Evolutionary conservation across 352 stramenopile genomes (phyloP).

Genomic region (Sclerospora graminicola): DNA sequence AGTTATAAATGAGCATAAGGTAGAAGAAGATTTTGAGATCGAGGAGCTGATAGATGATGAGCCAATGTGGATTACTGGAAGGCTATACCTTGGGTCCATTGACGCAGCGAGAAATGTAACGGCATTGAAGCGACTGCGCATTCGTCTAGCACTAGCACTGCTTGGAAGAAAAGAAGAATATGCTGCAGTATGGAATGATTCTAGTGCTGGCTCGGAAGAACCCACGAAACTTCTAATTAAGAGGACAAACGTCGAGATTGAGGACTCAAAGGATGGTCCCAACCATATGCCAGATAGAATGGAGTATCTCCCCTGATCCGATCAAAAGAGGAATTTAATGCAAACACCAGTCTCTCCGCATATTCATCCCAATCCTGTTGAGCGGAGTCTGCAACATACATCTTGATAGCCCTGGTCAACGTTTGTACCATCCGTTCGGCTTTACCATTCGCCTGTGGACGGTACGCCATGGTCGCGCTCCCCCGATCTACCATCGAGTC

Average conservation of each 20-base stretch:
- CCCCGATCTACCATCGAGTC: too few relatives aligned
- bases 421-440: too few relatives aligned
- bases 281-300: too few relatives aligned
- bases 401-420: too few relatives aligned
- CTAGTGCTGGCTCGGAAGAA: background rate
- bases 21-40: conserved; percentile 42
- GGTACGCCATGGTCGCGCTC: too few relatives aligned
- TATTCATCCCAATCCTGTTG: too few relatives aligned
- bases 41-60: conserved; percentile 50
- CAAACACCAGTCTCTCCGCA: too few relatives aligned
- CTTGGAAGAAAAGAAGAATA: conserved; percentile 23
- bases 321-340: too few relatives aligned
- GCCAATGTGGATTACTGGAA: conserved; percentile 35
- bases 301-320: too few relatives aligned
- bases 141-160: conserved; percentile 35
- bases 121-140: conserved; percentile 23
- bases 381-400: too few relatives aligned
- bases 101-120: conserved; percentile 43
- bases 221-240: conserved; percentile 4
- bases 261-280: too few relatives aligned
- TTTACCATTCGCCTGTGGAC: too few relatives aligned
- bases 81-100: conserved; percentile 55
- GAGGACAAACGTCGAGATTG: conserved; percentile 27
- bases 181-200: conserved; percentile 5
- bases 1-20: conserved; percentile 15